Conservation (phyloP, 192 early-diverging fungal genomes). For the Coemansia sp. region DNA sequence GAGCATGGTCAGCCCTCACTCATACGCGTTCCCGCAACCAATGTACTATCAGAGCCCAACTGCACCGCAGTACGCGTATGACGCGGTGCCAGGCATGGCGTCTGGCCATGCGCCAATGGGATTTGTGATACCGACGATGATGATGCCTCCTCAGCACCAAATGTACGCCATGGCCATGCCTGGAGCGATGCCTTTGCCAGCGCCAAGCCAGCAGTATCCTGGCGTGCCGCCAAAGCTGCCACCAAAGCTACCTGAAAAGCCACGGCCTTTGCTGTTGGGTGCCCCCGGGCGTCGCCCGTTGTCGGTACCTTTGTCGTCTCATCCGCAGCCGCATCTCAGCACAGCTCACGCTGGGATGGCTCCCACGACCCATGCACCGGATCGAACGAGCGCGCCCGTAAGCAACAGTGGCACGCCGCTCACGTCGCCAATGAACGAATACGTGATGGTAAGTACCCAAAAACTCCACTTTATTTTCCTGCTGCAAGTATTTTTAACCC, state of each 20-base stretch:
- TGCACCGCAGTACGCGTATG: slow-evolving; percentile 1
- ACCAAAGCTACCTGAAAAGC: slow-evolving; percentile 24
- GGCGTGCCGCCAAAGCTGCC: slow-evolving; percentile 7
- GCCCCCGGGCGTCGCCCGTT: background rate
- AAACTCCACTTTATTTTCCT: background rate
- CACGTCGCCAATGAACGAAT: slow-evolving; percentile 11
- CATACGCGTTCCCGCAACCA: slow-evolving; percentile 34
- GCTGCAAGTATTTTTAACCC: slow-evolving; percentile 2
- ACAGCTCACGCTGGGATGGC: background rate
- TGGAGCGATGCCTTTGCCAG: background rate
- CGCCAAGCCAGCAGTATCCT: background rate
- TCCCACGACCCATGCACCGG: slow-evolving; percentile 4
- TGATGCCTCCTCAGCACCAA: background rate
- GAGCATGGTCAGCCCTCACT: slow-evolving; percentile 6
- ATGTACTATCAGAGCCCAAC: slow-evolving; percentile 12
- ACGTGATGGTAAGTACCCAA: slow-evolving; percentile 27
- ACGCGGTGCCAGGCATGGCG: slow-evolving; percentile 5
- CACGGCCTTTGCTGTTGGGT: slow-evolving; percentile 13
- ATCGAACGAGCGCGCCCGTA: slow-evolving; percentile 6
- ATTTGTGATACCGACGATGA: slow-evolving; percentile 19
- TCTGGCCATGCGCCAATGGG: slow-evolving; percentile 17
- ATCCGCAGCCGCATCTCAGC: background rate
- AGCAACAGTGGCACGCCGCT: background rate
- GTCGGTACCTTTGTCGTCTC: slow-evolving; percentile 11
- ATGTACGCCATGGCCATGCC: background rate